phyloP scores from a whole-genome alignment of 2,329 filamentous ascomycete genomes.

The Fusarium austroafricanum region DNA sequence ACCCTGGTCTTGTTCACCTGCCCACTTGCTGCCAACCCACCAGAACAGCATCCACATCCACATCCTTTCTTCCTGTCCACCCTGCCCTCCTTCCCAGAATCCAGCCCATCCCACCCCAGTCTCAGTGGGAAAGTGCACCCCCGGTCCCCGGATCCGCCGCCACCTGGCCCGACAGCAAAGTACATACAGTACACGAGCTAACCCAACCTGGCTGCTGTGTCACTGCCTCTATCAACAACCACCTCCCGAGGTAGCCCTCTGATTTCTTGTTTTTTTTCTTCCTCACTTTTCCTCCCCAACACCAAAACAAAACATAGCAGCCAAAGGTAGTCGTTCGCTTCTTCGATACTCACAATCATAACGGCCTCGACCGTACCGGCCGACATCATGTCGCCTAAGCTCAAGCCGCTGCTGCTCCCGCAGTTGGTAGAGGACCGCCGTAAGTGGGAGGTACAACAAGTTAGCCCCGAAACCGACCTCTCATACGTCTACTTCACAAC shows the following conservation, averaged over 20 bases:
- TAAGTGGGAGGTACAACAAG: conserved; percentile 53
- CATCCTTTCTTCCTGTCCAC: not conserved
- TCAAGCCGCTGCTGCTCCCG: conserved; percentile 66
- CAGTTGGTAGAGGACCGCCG: conserved; percentile 64
- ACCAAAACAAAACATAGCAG: conserved; percentile 21
- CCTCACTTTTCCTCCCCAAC: conserved; percentile 19
- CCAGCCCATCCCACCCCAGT: conserved; percentile 26
- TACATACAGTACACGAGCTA: conserved; percentile 16
- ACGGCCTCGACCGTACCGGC: conserved; percentile 43
- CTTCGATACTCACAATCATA: conserved; percentile 23
- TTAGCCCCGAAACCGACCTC: conserved; percentile 50
- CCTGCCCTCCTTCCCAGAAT: too few relatives aligned
- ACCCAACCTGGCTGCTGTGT: conserved; percentile 30
- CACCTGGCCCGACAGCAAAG: conserved; percentile 34
- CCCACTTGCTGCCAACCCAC: conserved; percentile 22
- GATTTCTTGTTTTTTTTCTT: conserved; percentile 30
- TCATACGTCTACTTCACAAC: conserved; percentile 58
- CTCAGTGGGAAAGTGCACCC: conserved; percentile 20
- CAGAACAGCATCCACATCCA: conserved; percentile 7
- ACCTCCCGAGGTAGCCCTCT: conserved; percentile 42
- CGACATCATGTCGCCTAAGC: conserved; percentile 58
- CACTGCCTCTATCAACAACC: conserved; percentile 37
- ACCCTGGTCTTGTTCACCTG: conserved; percentile 15
- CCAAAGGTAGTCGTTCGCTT: conserved; percentile 31
- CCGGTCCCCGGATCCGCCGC: conserved; percentile 42